These are phyloP conservation scores for Cerioporus squamosus DNA, from an alignment of 1,284 basidiomycete species.

Conservation along the genomic window DNA sequence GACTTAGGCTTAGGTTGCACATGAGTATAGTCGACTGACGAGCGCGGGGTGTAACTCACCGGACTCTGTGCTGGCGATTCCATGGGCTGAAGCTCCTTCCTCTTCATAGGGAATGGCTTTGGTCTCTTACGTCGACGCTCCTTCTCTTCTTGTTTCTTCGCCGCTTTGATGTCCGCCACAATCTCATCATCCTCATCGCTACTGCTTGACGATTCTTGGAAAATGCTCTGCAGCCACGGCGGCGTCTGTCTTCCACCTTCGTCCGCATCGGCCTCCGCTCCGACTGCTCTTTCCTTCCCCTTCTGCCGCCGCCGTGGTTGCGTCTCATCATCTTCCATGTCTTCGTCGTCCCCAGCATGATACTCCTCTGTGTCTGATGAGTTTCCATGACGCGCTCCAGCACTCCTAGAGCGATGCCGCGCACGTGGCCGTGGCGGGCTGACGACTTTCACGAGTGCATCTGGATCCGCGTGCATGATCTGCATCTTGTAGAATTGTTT, in stretches of 20 bases:
- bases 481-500: constrained; percentile 28
- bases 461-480: constrained; percentile 29
- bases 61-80: background rate
- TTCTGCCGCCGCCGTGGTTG: constrained; percentile 12
- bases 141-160: constrained; percentile 12
- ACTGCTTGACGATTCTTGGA: constrained; percentile 21
- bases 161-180: background rate
- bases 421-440: constrained; percentile 17
- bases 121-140: constrained; percentile 13
- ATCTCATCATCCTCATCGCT: constrained; percentile 19
- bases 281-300: constrained; percentile 5
- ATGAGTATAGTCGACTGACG: background rate
- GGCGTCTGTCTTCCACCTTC: background rate
- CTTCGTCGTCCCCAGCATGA: constrained; percentile 10
- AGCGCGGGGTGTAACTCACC: background rate
- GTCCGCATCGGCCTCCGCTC: background rate
- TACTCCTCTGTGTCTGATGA: constrained; percentile 23
- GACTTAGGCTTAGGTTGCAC: background rate
- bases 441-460: constrained; percentile 31
- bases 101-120: constrained; percentile 14
- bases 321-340: constrained; percentile 12
- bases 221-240: constrained; percentile 7
- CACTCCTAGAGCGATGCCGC: constrained; percentile 13
- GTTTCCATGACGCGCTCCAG: background rate
- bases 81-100: constrained; percentile 8